phyloP scores from a whole-genome alignment of 1,284 basidiomycete genomes.

The Gomphus bonarii region DNA sequence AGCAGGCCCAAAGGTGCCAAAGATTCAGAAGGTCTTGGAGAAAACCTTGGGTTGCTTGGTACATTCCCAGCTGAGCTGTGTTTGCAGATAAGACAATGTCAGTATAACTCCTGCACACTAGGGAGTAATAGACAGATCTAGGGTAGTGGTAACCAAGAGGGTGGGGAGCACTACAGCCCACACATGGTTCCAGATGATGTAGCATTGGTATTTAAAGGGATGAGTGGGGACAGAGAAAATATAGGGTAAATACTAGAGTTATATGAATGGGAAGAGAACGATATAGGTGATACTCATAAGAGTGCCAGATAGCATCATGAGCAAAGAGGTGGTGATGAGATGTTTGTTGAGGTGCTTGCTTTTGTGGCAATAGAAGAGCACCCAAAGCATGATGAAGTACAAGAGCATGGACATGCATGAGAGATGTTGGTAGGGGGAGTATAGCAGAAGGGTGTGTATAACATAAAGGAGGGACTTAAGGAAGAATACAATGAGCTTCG shows the following conservation, averaged over 20 bases:
- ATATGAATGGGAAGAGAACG: constrained; percentile 13
- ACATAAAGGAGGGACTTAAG: no score
- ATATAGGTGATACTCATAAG: constrained; percentile 12
- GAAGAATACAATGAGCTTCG: no score
- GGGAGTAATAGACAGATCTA: not conserved
- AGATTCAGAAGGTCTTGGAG: no score
- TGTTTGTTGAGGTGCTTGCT: no score
- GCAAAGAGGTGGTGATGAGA: no score
- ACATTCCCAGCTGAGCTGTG: no score
- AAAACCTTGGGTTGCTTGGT: no score
- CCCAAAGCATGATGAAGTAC: no score
- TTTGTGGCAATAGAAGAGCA: no score
- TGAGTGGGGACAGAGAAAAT: not conserved
- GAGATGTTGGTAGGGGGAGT: no score
- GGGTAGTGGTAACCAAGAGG: constrained; percentile 1
- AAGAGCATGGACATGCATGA: no score
- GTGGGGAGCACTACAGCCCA: constrained; percentile 6
- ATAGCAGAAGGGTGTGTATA: not conserved
- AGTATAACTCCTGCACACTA: not conserved
- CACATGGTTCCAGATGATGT: constrained; percentile 6
- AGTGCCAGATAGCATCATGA: not conserved
- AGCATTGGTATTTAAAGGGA: not conserved
- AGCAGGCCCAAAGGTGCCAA: no score
- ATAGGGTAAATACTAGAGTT: constrained; percentile 17
- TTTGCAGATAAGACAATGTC: not conserved